Evolutionary conservation across 192 early-diverging fungal species (phyloP), one percentile per base, ranked within the genome.

Genomic region (Coemansia sp.): DNA sequence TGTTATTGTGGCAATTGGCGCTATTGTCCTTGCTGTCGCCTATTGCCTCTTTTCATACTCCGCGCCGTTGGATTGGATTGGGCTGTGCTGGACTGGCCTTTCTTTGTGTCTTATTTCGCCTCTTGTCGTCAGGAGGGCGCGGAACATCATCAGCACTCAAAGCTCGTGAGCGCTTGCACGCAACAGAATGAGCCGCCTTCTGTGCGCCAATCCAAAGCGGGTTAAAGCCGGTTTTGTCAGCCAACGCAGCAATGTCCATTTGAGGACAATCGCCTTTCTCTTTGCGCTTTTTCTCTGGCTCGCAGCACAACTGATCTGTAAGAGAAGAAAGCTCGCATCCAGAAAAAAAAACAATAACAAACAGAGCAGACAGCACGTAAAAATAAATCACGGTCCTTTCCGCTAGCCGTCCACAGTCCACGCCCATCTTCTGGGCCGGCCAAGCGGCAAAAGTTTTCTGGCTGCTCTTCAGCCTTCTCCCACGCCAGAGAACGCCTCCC

Each of bases 11-110:
- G 37, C 57, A 41, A 59, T 59, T 59, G 57, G 13, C 4, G 39
- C 39, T 41, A 59, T 59, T 59, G 57, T 59, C 39, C 57, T 59
- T 22, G n/a, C 57, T n/a, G 57, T 37, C 57, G 37, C 37, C 57
- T 5, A 56, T 56, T 56, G 55, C 55, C 39, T 40, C 26, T 41
- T 56, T 59, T 59, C 57, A n/a, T 18, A 37, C 39, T 41, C 57
- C 57, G 57, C 57, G 32, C 39, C 39, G 11, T 47, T 47, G 46
- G 46, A 47, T 47, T 47, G 46, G 46, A 47, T n/a, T n/a, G 46
- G 32, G 32, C 32, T 32, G 32, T 32, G 32, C 32, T 32, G 32
- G 32, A 32, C 32, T 32, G 32, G 32, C 32, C 32, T 32, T 32
- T 4, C 32, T 32, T 32, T 32, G 32, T 32, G 32, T 32, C 32